Base-by-base conservation (phyloP, 2,329 filamentous ascomycete species). In the Aspergillus jensenii region DNA sequence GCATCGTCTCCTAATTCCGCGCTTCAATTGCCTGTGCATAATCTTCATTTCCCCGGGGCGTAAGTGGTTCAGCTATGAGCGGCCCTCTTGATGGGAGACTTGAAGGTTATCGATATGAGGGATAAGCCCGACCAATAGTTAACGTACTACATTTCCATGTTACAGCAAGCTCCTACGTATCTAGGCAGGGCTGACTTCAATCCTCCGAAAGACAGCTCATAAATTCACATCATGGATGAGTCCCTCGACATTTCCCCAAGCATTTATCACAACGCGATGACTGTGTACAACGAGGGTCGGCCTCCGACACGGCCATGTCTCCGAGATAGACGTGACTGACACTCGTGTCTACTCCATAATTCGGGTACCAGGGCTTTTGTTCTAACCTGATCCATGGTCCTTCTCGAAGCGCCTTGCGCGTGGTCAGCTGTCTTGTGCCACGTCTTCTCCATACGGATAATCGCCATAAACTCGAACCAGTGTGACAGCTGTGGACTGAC, bases 191-290 rank as follows among this genome's bases (percentile, higher is more conserved):
- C 44, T 48, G 44, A 31, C 35, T 33, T 33, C n/a, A 54, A 48
- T 46, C 52, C 52, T 55, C 52, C 23, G 52, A 43, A 35, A 17
- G 50, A 54, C 43, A 54, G 27, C 40, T 43, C 49, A 43, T n/a
- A 43, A 31, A n/a, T 2, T 37, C 46, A 48, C 11, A 48, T 21
- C 37, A 35, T 35, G 49, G 27, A 52, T 39, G n/a, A 19, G 40
- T 35, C 17, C 17, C 25, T 44, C n/a, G 23, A 35, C 25, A 47
- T 45, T 45, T 31, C 44, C 25, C 15, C 3, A 33, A 11, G 15
- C 25, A 15, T 46, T 15, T 25, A 45, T 46, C 44, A 17, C 23
- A 46, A 31, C n/a, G 23, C 25, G 17, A 31, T 12, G 6, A 8
- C 12, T 8, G 14, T 31, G 14, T n/a, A 31, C 44, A 45, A 31